These are phyloP conservation scores for Trichomonascaceae sp. DNA, from an alignment of 1,139 yeast genomes.

Conservation along the genomic window DNA sequence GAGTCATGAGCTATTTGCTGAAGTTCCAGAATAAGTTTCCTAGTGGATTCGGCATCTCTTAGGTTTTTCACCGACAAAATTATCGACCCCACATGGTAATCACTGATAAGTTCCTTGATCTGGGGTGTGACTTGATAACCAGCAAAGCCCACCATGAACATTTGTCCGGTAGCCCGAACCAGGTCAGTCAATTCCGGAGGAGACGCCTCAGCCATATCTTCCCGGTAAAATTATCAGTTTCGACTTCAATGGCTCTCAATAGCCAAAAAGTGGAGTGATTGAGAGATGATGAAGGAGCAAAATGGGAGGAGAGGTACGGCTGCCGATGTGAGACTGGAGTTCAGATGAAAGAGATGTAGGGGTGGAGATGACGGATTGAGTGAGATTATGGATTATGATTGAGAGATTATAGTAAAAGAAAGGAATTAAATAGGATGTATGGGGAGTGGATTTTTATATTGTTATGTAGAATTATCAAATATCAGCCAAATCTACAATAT, in stretches of 20 bases:
- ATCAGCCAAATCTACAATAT: too few relatives aligned
- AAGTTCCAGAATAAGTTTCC: constrained; percentile 46
- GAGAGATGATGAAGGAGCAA: background rate
- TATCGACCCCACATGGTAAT: constrained; percentile 52
- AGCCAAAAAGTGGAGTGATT: background rate
- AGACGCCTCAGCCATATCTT: constrained; percentile 17
- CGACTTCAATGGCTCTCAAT: background rate
- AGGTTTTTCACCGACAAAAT: constrained; percentile 53
- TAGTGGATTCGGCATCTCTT: constrained; percentile 44
- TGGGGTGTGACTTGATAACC: constrained; percentile 54
- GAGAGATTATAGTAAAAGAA: too few relatives aligned
- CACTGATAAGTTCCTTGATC: constrained; percentile 49
- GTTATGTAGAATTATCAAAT: too few relatives aligned
- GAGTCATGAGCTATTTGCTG: constrained; percentile 52
- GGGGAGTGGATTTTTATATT: too few relatives aligned
- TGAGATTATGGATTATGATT: too few relatives aligned
- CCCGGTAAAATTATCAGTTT: constrained; percentile 16
- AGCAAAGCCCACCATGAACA: constrained; percentile 58
- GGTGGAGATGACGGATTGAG: background rate
- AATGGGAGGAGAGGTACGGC: background rate
- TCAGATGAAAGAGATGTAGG: background rate
- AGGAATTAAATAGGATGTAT: too few relatives aligned
- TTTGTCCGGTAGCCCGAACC: constrained; percentile 41
- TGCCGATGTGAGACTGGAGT: background rate
- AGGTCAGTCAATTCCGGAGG: constrained; percentile 18